phyloP scores from a whole-genome alignment of 345 rosid genomes.

The Viola odorata region DNA sequence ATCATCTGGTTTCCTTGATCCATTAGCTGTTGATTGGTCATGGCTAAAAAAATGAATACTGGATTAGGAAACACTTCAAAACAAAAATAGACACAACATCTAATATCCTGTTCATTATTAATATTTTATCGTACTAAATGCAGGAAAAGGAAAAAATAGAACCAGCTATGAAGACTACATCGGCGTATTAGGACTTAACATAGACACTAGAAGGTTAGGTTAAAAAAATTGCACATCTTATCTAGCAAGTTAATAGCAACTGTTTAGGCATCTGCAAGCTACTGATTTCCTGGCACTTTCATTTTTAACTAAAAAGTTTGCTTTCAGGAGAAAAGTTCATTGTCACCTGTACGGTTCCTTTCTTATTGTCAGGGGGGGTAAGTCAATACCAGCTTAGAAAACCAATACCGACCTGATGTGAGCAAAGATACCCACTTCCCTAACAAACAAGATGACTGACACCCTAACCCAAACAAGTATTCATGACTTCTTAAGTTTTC shows the following conservation, averaged over 20 bases:
- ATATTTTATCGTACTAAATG: too few relatives aligned
- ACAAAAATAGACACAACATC: not conserved
- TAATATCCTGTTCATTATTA: not conserved
- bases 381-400: not conserved
- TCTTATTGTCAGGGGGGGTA: too few relatives aligned
- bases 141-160: not conserved
- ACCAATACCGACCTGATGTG: not conserved
- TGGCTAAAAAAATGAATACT: conserved; percentile 43
- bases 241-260: too few relatives aligned
- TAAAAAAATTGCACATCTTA: too few relatives aligned
- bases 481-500: not conserved
- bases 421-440: not conserved
- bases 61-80: conserved; percentile 12
- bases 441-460: too few relatives aligned
- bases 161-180: not conserved
- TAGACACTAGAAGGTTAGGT: not conserved
- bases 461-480: not conserved
- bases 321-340: not conserved
- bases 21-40: conserved; percentile 76
- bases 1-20: conserved; percentile 69
- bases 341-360: not conserved
- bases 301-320: not conserved
- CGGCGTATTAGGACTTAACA: not conserved
- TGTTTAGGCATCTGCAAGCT: not conserved
- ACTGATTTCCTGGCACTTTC: not conserved